A percentile compares a stretch with the other conserved stretches of the same genome.
Evolutionary conservation across 352 stramenopile species (phyloP).

Genomic region (Globisporangium cederbergense): DNA sequence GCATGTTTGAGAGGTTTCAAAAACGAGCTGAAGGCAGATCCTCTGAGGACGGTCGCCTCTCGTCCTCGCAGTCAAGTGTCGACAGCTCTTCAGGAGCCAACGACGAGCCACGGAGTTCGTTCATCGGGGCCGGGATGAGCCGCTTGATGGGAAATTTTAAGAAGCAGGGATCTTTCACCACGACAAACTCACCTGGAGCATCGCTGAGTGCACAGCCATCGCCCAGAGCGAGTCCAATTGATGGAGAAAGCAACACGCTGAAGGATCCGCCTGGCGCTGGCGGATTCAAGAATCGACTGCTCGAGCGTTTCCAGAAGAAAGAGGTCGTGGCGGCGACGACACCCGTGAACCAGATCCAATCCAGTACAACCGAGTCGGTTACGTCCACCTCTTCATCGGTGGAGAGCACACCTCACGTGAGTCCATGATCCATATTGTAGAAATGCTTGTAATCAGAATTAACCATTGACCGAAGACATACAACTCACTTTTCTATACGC

Average conservation of each 20-base stretch:
- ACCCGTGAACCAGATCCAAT: not conserved
- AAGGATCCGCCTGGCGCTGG: not conserved
- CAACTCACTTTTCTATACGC: no score
- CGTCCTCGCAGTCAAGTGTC: slow-evolving; percentile 8
- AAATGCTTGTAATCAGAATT: no score
- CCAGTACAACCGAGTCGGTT: not conserved
- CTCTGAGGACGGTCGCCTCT: slow-evolving; percentile 6
- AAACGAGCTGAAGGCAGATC: not conserved
- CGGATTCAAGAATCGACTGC: slow-evolving; percentile 3
- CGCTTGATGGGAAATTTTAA: slow-evolving; percentile 22
- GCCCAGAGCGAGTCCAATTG: not conserved
- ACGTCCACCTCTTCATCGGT: not conserved
- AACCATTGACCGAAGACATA: no score
- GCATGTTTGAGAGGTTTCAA: slow-evolving; percentile 10
- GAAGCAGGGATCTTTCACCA: slow-evolving; percentile 10
- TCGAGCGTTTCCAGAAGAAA: slow-evolving; percentile 14
- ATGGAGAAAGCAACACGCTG: not conserved
- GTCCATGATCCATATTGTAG: not conserved
- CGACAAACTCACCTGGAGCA: not conserved
- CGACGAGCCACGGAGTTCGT: slow-evolving; percentile 16
- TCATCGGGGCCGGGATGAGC: slow-evolving; percentile 3
- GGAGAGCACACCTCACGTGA: not conserved
- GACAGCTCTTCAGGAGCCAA: slow-evolving; percentile 8
- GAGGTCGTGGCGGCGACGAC: not conserved
- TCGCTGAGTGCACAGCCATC: slow-evolving; percentile 7